Percentiles rank a stretch among this genome's conserved stretches.
Evolutionary conservation across 176 grass and related monocot species (phyloP).

Genomic region (Melocanna baccifera): DNA sequence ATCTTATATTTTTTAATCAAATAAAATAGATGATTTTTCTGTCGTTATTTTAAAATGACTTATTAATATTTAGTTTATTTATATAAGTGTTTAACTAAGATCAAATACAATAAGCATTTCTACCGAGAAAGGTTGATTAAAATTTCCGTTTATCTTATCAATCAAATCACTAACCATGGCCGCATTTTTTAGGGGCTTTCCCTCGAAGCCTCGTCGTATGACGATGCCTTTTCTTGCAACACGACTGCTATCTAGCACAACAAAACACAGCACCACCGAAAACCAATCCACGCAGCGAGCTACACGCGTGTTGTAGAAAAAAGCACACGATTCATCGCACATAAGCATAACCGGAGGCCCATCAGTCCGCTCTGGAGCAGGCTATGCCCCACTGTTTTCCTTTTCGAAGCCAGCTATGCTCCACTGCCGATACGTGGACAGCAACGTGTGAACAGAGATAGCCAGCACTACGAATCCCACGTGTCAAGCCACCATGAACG

Average conservation of each 20-base stretch:
- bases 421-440: constrained; percentile 19
- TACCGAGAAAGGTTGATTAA: no score
- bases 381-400: neutral
- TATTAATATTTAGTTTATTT: no score
- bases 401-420: constrained; percentile 13
- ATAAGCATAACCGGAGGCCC: neutral
- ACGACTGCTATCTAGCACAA: neutral
- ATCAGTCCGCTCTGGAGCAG: constrained; percentile 20
- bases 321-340: neutral
- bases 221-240: neutral
- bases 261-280: neutral
- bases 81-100: no score
- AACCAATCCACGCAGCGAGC: neutral
- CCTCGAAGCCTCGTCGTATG: neutral
- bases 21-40: no score
- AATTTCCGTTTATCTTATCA: no score
- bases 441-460: constrained; percentile 1
- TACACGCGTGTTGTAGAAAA: neutral
- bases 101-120: no score
- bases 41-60: no score
- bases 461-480: neutral
- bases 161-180: no score
- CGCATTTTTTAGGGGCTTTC: neutral
- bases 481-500: neutral
- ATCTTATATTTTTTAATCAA: no score